A percentile compares a stretch with the other conserved stretches of the same genome.
Evolutionary conservation across 441 rosid genomes (phyloP).

Genomic region (Populus hybrid): DNA sequence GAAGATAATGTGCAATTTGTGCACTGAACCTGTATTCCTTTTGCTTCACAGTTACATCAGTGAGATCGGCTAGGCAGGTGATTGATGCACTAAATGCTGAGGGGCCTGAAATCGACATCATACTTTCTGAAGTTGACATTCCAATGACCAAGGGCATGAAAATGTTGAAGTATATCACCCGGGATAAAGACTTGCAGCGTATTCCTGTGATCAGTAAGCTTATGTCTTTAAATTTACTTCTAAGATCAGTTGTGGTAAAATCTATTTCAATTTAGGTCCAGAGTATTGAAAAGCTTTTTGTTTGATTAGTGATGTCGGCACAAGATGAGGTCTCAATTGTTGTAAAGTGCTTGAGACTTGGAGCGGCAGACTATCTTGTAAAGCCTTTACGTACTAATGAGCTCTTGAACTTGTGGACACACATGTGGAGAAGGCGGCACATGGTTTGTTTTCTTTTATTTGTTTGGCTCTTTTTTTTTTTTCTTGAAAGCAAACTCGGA

Average conservation of each 20-base stretch:
- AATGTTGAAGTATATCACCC: slow-evolving; percentile 82
- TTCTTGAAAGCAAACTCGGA: neutral
- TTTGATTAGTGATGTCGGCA: slow-evolving; percentile 88
- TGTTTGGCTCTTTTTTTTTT: neutral
- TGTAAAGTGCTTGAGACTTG: slow-evolving; percentile 90
- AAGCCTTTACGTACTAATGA: slow-evolving; percentile 90
- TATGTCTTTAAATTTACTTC: slow-evolving; percentile 10
- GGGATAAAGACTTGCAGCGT: slow-evolving; percentile 74
- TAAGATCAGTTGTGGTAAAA: neutral
- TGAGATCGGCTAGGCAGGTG: slow-evolving; percentile 90
- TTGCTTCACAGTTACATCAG: slow-evolving; percentile 71
- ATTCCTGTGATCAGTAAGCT: slow-evolving; percentile 96
- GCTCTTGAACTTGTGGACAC: slow-evolving; percentile 92
- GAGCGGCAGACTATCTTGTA: slow-evolving; percentile 78
- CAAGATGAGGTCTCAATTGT: slow-evolving; percentile 92
- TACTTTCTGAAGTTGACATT: slow-evolving; percentile 93
- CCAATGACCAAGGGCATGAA: slow-evolving; percentile 96
- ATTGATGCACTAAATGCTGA: slow-evolving; percentile 94
- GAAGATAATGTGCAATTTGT: neutral
- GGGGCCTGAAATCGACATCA: slow-evolving; percentile 90
- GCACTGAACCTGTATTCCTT: slow-evolving; percentile 8
- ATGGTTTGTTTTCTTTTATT: slow-evolving; percentile 56
- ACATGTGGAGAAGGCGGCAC: slow-evolving; percentile 98
- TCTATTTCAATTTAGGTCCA: slow-evolving; percentile 2
- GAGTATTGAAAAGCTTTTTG: slow-evolving; percentile 22